These are phyloP conservation scores for Trifolium subterraneum DNA, from an alignment of 306 rosid species.

Conservation along the genomic window DNA sequence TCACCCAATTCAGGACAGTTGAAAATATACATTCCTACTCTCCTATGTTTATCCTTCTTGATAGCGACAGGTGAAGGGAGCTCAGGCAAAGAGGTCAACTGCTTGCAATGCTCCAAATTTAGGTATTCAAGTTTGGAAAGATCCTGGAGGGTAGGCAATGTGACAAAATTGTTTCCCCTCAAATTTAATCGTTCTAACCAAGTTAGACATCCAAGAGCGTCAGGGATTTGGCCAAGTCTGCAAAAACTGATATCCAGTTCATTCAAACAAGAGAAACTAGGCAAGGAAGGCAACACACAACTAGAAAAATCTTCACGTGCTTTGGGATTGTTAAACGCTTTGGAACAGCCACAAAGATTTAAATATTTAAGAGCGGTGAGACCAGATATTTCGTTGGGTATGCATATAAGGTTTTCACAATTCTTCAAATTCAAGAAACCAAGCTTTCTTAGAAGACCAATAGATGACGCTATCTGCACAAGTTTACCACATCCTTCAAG, in stretches of 20 bases:
- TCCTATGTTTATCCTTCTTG: neutral
- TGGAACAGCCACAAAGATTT: neutral
- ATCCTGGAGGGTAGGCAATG: neutral
- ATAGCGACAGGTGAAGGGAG: neutral
- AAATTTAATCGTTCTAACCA: neutral
- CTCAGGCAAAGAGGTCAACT: neutral
- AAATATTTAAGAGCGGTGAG: neutral
- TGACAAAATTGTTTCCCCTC: constrained; percentile 23
- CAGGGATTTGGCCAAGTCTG: neutral
- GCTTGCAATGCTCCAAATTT: constrained; percentile 9
- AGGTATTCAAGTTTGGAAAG: neutral
- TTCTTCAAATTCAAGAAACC: constrained; percentile 3
- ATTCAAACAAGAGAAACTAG: neutral
- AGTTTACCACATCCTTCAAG: constrained; percentile 11
- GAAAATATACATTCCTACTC: neutral
- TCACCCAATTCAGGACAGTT: constrained; percentile 22
- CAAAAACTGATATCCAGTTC: constrained; percentile 8
- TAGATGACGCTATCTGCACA: neutral
- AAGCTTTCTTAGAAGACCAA: constrained; percentile 7
- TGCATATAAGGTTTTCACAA: neutral
- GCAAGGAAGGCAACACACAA: neutral
- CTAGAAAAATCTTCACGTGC: neutral
- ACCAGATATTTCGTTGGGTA: neutral
- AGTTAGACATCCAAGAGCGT: neutral
- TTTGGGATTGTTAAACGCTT: neutral